Conservation (phyloP, 2,329 filamentous ascomycete species). For the Nannizziopsis arthrosporioides region DNA sequence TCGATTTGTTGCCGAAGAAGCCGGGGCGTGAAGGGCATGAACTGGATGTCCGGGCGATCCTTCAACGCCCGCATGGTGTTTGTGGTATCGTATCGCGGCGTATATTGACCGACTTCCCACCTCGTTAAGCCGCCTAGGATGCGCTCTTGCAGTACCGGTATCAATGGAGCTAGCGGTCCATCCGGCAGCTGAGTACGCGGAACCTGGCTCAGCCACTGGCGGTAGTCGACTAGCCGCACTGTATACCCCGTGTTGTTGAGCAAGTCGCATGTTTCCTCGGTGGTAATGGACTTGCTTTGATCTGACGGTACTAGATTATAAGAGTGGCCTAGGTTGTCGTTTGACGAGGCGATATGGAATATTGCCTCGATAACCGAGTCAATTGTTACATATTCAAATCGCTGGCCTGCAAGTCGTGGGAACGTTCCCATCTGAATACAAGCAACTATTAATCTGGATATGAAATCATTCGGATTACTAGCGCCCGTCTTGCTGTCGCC, state of each 20-base stretch:
- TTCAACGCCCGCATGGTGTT: conserved; percentile 12
- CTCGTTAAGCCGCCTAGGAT: conserved; percentile 17
- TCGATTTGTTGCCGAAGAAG: too few species aligned
- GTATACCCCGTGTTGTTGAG: not conserved
- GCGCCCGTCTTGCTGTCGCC: conserved; percentile 55
- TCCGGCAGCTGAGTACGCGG: not conserved
- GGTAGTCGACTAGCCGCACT: conserved; percentile 12
- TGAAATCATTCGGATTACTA: conserved; percentile 67
- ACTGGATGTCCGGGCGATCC: too few species aligned
- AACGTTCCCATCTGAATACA: conserved; percentile 55
- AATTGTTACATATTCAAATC: conserved; percentile 21
- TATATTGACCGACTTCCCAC: conserved; percentile 22
- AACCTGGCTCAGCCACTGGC: conserved; percentile 15
- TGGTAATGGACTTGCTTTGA: conserved; percentile 15
- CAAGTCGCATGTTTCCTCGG: conserved; percentile 13
- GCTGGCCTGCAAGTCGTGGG: conserved; percentile 19
- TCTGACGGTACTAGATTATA: conserved; percentile 17
- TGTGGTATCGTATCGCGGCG: conserved; percentile 18
- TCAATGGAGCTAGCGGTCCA: conserved; percentile 15
- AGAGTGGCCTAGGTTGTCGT: conserved; percentile 13
- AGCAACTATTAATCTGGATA: conserved; percentile 67
- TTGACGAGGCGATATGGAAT: conserved; percentile 17
- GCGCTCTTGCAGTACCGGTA: conserved; percentile 20
- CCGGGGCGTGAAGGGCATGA: too few species aligned
- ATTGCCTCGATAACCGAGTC: conserved; percentile 19